A percentile compares a stretch with the other conserved stretches of the same genome.
These are phyloP conservation scores for Suillus ampliporus DNA, from an alignment of 768 basidiomycete genomes.

Conservation along the genomic window DNA sequence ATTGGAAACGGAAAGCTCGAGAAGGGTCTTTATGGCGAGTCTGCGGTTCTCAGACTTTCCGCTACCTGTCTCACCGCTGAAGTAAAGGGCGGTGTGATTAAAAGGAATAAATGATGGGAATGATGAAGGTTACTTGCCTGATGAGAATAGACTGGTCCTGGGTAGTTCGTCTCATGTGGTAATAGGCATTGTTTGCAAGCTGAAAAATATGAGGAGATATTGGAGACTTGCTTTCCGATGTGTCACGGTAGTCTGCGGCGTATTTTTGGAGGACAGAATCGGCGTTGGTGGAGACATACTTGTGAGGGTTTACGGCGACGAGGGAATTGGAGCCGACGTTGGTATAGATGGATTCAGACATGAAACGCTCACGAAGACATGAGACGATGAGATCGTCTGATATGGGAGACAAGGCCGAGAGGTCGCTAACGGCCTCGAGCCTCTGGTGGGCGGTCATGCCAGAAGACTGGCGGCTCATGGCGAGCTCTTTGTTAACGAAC, in stretches of 20 bases:
- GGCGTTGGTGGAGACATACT: slow-evolving; percentile 82
- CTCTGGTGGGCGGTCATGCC: slow-evolving; percentile 61
- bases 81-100: slow-evolving; percentile 11
- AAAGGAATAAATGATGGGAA: not conserved
- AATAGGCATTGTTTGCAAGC: slow-evolving; percentile 89
- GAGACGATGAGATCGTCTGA: slow-evolving; percentile 87
- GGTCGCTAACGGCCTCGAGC: slow-evolving; percentile 75
- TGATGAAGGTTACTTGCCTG: slow-evolving; percentile 56
- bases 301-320: slow-evolving; percentile 93
- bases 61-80: slow-evolving; percentile 89
- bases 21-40: slow-evolving; percentile 88
- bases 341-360: slow-evolving; percentile 85
- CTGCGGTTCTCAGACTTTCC: slow-evolving; percentile 93
- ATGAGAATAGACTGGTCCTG: slow-evolving; percentile 93
- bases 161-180: slow-evolving; percentile 92
- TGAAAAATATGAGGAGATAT: slow-evolving; percentile 92
- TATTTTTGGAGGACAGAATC: slow-evolving; percentile 88
- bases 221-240: slow-evolving; percentile 60
- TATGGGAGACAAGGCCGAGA: slow-evolving; percentile 65
- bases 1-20: slow-evolving; percentile 88
- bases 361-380: slow-evolving; percentile 85
- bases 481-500: not conserved
- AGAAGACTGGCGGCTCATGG: slow-evolving; percentile 52
- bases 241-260: slow-evolving; percentile 83
- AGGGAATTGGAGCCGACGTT: slow-evolving; percentile 70